These are phyloP conservation scores for Lasiodiplodia citricola DNA, from an alignment of 2,329 filamentous ascomycete genomes.

Conservation along the genomic window DNA sequence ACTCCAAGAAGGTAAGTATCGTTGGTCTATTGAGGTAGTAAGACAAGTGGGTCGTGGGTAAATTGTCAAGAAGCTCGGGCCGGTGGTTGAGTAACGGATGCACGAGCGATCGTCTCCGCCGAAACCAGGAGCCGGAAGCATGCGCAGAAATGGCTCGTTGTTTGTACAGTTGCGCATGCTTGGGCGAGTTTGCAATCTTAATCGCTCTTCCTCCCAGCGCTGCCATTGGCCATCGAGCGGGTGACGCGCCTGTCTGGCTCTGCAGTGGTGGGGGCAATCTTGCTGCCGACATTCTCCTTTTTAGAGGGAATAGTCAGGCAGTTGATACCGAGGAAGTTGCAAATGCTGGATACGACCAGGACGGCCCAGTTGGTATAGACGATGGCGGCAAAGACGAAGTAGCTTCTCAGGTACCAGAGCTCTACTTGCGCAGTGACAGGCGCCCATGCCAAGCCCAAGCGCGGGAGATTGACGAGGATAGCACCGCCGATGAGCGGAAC, in stretches of 20 bases:
- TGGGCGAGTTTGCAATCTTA: background rate
- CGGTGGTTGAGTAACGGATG: background rate
- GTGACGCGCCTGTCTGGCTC: conserved; percentile 21
- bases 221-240: conserved; percentile 23
- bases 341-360: conserved; percentile 89
- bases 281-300: conserved; percentile 35
- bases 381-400: conserved; percentile 81
- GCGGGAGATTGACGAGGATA: conserved; percentile 79
- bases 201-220: conserved; percentile 18
- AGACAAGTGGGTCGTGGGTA: background rate
- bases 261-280: background rate
- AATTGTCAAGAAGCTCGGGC: background rate
- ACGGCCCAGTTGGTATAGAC: conserved; percentile 94
- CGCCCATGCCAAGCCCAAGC: conserved; percentile 59
- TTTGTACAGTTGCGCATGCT: background rate
- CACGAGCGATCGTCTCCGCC: background rate
- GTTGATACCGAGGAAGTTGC: conserved; percentile 89
- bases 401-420: conserved; percentile 80
- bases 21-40: background rate
- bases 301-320: conserved; percentile 77
- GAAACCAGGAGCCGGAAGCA: background rate
- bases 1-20: background rate
- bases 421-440: conserved; percentile 62
- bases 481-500: conserved; percentile 86
- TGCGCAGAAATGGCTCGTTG: background rate